These are phyloP conservation scores for Dothistroma septosporum DNA, from an alignment of 2,329 filamentous ascomycete genomes.

Conservation along the genomic window DNA sequence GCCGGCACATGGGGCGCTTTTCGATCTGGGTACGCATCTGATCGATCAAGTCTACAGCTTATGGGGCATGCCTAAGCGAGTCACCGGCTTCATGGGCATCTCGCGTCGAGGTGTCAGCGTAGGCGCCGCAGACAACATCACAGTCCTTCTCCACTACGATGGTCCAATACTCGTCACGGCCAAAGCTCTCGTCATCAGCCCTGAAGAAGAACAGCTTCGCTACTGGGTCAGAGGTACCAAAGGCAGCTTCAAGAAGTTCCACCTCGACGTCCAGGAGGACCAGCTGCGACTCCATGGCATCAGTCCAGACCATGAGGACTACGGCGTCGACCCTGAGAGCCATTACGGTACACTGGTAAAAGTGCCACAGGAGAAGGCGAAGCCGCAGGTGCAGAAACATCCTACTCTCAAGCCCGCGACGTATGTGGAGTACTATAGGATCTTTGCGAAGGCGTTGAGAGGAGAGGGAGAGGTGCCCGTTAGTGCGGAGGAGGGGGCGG, in stretches of 20 bases:
- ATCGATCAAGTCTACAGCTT: slow-evolving; percentile 69
- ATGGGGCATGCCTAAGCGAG: slow-evolving; percentile 63
- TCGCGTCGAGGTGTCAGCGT: slow-evolving; percentile 60
- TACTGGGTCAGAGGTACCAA: slow-evolving; percentile 74
- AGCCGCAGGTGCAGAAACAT: slow-evolving; percentile 42
- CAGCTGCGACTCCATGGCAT: slow-evolving; percentile 59
- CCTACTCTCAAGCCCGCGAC: slow-evolving; percentile 62
- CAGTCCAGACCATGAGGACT: slow-evolving; percentile 58
- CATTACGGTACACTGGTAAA: slow-evolving; percentile 58
- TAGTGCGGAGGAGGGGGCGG: slow-evolving; percentile 49
- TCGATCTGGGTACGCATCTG: slow-evolving; percentile 71
- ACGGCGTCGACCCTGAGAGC: slow-evolving; percentile 60
- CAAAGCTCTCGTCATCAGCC: slow-evolving; percentile 65
- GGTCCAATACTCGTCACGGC: slow-evolving; percentile 62
- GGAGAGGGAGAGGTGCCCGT: slow-evolving; percentile 54
- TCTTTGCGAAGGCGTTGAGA: slow-evolving; percentile 49
- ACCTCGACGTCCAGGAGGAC: slow-evolving; percentile 70
- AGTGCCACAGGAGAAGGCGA: slow-evolving; percentile 44
- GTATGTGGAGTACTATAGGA: slow-evolving; percentile 64
- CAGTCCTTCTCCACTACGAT: slow-evolving; percentile 63
- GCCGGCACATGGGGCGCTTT: slow-evolving; percentile 64
- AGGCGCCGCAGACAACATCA: slow-evolving; percentile 49
- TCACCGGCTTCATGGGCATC: slow-evolving; percentile 65
- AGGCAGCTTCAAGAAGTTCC: slow-evolving; percentile 69
- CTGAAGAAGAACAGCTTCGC: slow-evolving; percentile 64